Evolutionary conservation across 768 basidiomycete genomes (phyloP), one percentile per base, ranked within the genome.

Genomic region (Termitomyces bulborhizus): DNA sequence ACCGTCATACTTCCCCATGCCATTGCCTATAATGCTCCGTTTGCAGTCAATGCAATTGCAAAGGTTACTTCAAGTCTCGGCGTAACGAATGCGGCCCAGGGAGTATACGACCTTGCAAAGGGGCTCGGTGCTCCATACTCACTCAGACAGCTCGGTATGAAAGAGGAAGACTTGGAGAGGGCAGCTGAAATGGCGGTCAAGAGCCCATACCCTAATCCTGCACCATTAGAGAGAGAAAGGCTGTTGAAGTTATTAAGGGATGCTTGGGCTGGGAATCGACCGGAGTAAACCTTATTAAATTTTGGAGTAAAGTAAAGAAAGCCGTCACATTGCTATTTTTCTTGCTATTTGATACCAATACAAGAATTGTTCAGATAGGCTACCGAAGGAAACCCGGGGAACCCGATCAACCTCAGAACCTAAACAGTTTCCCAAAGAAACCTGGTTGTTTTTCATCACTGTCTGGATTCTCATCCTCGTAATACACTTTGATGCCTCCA

Each of bases 1-100:
- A 74, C 74, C 12, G 69, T 75, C 21, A 63, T 75, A n/a, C 71
- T 76, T 27, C 72, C 74, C 0, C 71, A 75, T 59, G 67, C 69
- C 0, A 68, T 73, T 26, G 69, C 71, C 6, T 76, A 75, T 60
- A 75, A 76, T 53, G 63, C 71, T 1, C 71, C 71, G 3, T 66
- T 61, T 51, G 67, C 72, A 9, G 36, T 29, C 4, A 63, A 63
- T 29, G 69, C 68, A 21, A 69, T 76, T 57, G 48, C 57, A 4
- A 69, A 68, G 51, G 63, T 72, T 5, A 71, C 71, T 1, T 62
- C 62, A n/a, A 63, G 64, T 24, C 60, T 76, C 1, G 62, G 60
- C 3, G 55, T 51, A 4, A 11, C 52, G 4, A 61, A 60, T 42
- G 64, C 63, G 1, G 65, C 66, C 1, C 63, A 64, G 39, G 63